Base-by-base conservation (phyloP, 208 protist species). In the Trypanosomatidae sp. region DNA sequence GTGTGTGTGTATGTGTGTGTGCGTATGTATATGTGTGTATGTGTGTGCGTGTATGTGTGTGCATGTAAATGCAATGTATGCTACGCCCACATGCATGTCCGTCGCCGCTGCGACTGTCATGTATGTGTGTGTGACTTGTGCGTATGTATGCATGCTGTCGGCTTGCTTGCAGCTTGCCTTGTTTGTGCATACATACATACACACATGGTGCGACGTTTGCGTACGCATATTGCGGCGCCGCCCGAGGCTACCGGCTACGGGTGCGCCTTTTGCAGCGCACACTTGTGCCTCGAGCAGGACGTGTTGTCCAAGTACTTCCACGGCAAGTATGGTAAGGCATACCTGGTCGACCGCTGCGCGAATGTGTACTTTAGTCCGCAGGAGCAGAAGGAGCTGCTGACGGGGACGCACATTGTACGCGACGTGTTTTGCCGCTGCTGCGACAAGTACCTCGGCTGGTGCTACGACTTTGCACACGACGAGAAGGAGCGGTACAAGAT, bases 401-500 rank as follows among this genome's bases (percentile, higher is more conserved):
- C 80, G 6, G 80, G 80, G 0, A 50, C 57, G 18, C 75, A 89
- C 45, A 79, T 80, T 33, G 75, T 85, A 27, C 70, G 80, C 8
- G 74, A 89, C 42, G 61, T 82, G 23, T 89, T 85, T 48, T 89
- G 80, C 43, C 35, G 64, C 15, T 65, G 51, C 44, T 89, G 80
- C 28, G 80, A 89, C 48, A 52, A 64, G 20, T 78, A 85, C 48
- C 35, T 89, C 25, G 80, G 80, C 8, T 89, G 80, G 75, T 75
- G 60, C 16, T 89, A 89, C 56, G 80, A 89, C 53, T 84, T 83
- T 58, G 74, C 80, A 0, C 61, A 72, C 32, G 66, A 71, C 20
- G 74, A 85, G 38, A 77, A 79, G 39, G 74, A 89, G 62, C 56
- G 66, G 38, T 85, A 85, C 50, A 89, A 89, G 43, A 51, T 83